Evolutionary conservation across 306 rosid genomes (phyloP).

Genomic region (Vigna unguiculata): DNA sequence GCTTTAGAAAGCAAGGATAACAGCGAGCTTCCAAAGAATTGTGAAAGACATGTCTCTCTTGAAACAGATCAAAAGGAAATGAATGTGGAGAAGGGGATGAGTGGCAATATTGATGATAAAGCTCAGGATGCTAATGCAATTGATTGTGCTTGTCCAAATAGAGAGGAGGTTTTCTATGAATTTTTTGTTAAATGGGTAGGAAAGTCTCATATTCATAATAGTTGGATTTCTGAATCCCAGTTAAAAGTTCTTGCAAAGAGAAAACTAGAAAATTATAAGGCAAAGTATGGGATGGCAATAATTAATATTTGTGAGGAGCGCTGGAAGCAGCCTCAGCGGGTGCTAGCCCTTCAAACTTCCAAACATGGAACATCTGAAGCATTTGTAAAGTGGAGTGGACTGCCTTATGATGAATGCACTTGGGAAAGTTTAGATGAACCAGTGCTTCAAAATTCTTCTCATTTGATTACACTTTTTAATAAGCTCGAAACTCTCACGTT

Average conservation of each 20-base stretch:
- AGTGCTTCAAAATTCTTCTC: constrained; percentile 64
- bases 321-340: constrained; percentile 95
- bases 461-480: constrained; percentile 66
- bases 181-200: constrained; percentile 97
- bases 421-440: constrained; percentile 96
- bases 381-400: constrained; percentile 89
- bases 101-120: constrained; percentile 57
- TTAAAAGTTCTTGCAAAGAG: constrained; percentile 92
- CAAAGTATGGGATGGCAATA: constrained; percentile 81
- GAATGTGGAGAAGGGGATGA: constrained; percentile 55
- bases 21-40: constrained; percentile 54
- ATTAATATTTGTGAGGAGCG: constrained; percentile 91
- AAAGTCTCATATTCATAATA: constrained; percentile 89
- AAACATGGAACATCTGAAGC: constrained; percentile 71
- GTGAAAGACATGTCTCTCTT: constrained; percentile 55
- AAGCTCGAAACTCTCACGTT: constrained; percentile 69
- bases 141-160: constrained; percentile 58
- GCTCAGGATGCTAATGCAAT: constrained; percentile 58
- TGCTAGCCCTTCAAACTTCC: constrained; percentile 72
- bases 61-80: constrained; percentile 56
- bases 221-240: constrained; percentile 94
- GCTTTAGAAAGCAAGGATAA: constrained; percentile 52
- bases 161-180: constrained; percentile 62
- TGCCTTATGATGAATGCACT: constrained; percentile 93
- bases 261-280: constrained; percentile 97